Conservation (phyloP, 164 flowering plant species). For the Nymphaea thermarum region DNA sequence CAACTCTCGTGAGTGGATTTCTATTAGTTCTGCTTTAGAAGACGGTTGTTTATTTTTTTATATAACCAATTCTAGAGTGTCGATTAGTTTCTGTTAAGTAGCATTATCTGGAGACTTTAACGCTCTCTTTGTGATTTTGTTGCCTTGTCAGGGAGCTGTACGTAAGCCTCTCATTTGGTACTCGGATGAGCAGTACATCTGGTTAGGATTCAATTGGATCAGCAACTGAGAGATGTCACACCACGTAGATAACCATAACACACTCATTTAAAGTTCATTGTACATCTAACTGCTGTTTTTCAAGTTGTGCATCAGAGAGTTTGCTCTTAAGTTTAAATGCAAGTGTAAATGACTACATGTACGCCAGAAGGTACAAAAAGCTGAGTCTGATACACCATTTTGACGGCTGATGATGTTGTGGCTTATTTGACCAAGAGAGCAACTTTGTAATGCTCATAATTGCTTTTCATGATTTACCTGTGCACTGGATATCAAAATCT, state of each 20-base stretch:
- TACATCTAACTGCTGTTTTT: not conserved
- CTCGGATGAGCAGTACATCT: not conserved
- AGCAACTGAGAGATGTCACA: too few relatives aligned
- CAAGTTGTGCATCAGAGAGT: too few relatives aligned
- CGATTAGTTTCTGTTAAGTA: too few relatives aligned
- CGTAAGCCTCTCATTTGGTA: not conserved
- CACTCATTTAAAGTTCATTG: not conserved
- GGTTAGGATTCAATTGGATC: not conserved
- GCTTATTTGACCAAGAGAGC: not conserved
- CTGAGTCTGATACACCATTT: too few relatives aligned
- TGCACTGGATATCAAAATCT: not conserved
- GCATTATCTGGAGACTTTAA: not conserved
- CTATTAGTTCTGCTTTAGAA: not conserved
- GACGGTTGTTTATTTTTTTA: too few relatives aligned
- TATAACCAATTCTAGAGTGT: too few relatives aligned
- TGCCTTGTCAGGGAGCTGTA: too few relatives aligned
- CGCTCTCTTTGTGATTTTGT: not conserved
- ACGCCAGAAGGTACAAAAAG: too few relatives aligned
- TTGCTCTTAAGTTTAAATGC: not conserved
- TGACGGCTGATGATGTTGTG: not conserved
- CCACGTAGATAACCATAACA: not conserved
- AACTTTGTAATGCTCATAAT: too few relatives aligned
- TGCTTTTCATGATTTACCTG: not conserved
- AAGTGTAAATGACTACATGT: too few relatives aligned
- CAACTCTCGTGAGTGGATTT: not conserved